Evolutionary conservation across 768 basidiomycete species (phyloP), one percentile per base, ranked within the genome.

Genomic region (Suillus variegatus): DNA sequence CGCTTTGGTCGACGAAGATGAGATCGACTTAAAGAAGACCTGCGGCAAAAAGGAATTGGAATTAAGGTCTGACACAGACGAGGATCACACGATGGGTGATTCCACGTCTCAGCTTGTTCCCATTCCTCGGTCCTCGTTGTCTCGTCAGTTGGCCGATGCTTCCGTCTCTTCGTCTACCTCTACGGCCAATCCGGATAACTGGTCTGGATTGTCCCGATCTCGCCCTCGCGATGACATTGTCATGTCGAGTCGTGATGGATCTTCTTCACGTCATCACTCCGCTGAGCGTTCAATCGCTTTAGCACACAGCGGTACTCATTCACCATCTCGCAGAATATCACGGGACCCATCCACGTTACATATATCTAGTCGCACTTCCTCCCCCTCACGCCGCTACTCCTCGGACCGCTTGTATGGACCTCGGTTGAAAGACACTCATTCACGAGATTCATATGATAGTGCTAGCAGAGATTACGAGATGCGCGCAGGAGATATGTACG

Each of bases 1-100:
- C 62, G 75, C 75, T 10, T 74, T 76, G 43, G 65, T 63, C 22
- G 76, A 76, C 7, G 75, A 76, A 55, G 68, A 35, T 56, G 76
- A 77, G 43, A 72, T 46, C 4, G 76, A 78, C 38, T n/a, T 70
- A n/a, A 61, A 56, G 18, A 75, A 68, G 60, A 65, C 57, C 25
- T 47, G 56, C 20, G 70, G 62, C 56, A 72, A 70, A 32, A 38
- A 57, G 60, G 69, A 64, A 55, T 65, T 66, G 36, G 61, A 63
- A 63, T 16, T 13, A 22, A 44, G 25, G 22, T 10, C 57, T 35
- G 35, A 61, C 3, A 1, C 36, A 28, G 60, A 64, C 25, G 62
- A 10, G 6, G 58, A 60, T 25, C 58, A 60, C 28, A 43, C 12
- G 28, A 60, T 60, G 58, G 58, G 41, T 28, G 58, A 60, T 20